These are phyloP conservation scores for Cucumis hystrix DNA, from an alignment of 306 rosid genomes.

Conservation along the genomic window DNA sequence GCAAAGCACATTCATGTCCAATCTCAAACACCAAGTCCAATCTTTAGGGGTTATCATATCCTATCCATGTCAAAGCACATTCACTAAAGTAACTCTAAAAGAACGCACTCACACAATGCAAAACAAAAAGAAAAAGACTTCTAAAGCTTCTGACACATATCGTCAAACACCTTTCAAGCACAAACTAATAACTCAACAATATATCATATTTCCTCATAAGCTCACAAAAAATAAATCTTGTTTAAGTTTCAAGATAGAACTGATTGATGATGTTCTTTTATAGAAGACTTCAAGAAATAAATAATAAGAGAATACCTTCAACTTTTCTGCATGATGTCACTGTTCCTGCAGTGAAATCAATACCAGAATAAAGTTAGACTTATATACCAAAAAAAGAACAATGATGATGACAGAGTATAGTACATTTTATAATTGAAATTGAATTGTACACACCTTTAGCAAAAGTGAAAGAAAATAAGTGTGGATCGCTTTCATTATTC, in stretches of 20 bases:
- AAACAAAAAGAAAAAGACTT: no score
- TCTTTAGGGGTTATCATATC: no score
- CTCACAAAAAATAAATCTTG: no score
- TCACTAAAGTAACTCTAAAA: no score
- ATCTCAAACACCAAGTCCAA: no score
- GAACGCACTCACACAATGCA: no score
- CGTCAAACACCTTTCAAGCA: no score
- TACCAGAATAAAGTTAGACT: slow-evolving; percentile 13
- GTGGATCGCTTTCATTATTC: slow-evolving; percentile 60
- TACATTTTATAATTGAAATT: slow-evolving; percentile 2
- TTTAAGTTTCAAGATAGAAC: background rate
- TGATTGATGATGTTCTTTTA: background rate
- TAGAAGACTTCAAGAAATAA: background rate
- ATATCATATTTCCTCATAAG: no score
- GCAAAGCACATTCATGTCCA: no score
- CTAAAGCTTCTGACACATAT: no score
- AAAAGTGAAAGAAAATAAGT: slow-evolving; percentile 62
- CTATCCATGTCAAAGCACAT: no score
- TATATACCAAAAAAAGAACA: background rate
- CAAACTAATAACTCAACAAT: no score
- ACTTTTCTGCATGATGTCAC: slow-evolving; percentile 35
- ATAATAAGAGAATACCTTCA: slow-evolving; percentile 51
- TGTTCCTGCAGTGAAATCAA: slow-evolving; percentile 6
- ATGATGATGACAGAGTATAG: background rate
- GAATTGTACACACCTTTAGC: slow-evolving; percentile 35